These are phyloP conservation scores for Thelonectria discophora DNA, from an alignment of 2,329 filamentous ascomycete species.

Conservation along the genomic window DNA sequence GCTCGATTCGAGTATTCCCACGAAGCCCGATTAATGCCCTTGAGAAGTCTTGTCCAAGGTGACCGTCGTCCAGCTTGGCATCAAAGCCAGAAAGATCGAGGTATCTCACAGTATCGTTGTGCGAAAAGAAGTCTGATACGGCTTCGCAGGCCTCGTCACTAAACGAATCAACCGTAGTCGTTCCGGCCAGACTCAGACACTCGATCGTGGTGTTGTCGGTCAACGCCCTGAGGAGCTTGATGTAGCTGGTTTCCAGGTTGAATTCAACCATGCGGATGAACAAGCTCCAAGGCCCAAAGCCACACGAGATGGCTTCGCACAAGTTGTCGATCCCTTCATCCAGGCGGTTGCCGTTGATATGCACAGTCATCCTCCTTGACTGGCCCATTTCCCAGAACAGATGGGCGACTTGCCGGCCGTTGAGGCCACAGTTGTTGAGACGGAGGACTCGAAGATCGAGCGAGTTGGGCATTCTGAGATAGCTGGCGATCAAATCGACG, in stretches of 20 bases:
- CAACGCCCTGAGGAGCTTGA: constrained; percentile 59
- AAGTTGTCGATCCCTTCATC: constrained; percentile 62
- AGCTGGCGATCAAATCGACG: constrained; percentile 56
- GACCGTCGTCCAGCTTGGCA: constrained; percentile 65
- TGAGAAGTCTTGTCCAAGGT: constrained; percentile 63
- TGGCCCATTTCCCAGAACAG: constrained; percentile 62
- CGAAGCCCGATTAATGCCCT: constrained; percentile 58
- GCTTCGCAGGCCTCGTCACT: constrained; percentile 58
- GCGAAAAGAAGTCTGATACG: constrained; percentile 60
- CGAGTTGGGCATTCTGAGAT: constrained; percentile 53
- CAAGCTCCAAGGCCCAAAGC: constrained; percentile 59
- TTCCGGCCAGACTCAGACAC: constrained; percentile 63
- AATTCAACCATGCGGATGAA: constrained; percentile 68
- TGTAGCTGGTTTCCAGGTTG: constrained; percentile 59
- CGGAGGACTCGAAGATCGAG: constrained; percentile 54
- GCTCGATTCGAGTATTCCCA: constrained; percentile 55
- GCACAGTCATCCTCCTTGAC: constrained; percentile 57
- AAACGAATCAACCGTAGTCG: constrained; percentile 57
- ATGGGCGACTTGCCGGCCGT: constrained; percentile 58
- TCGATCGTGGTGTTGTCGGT: constrained; percentile 60
- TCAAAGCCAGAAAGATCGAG: constrained; percentile 66
- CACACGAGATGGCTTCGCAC: constrained; percentile 56
- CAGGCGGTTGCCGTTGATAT: constrained; percentile 61
- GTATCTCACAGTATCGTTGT: constrained; percentile 60
- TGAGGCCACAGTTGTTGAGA: constrained; percentile 63